Evolutionary conservation across 805 yeast genomes (phyloP), one percentile per base, ranked within the genome.

Genomic region (Torulaspora franciscae): DNA sequence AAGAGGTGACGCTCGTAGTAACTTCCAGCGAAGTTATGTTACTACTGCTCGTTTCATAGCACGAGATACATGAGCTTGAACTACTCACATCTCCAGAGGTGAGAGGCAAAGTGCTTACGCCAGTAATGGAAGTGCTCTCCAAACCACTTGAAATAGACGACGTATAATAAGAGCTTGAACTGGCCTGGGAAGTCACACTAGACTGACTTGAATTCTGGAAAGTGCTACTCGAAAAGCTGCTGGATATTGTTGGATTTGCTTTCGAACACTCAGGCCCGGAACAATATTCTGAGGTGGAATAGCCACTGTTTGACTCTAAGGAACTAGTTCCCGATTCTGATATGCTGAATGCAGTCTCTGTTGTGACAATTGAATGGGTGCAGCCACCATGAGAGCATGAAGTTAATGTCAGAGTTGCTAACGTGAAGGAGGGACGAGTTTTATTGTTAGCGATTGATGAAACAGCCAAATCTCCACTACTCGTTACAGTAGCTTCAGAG

Each of bases 321-420:
- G 43, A 39, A 10, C 10, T 13, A 7, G 28, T 11, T 6, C 34
- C 30, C 19, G 9, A 17, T 11, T 38, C 34, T n/a, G 41, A 10
- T 26, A 11, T 28, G 13, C 14, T 26, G 13, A 37, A 4, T 1
- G 41, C 11, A 15, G 15, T 38, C 6, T 26, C 32, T 15, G 42
- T 32, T n/a, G 35, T 35, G 22, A 41, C 23, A n/a, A 27, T 14
- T 15, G 37, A 23, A 14, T n/a, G 22, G 6, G 34, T 17, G 33
- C 42, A 37, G 6, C 17, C 19, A 13, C 32, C 14, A 17, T 33
- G 28, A 17, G 46, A 37, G 14, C 42, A 43, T 13, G 30, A 17
- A n/a, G 39, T 36, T 17, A 23, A 30, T 10, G 45, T 42, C 26
- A 36, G 23, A 15, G 45, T 42, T 6, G 36, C 40, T 10, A 29